These are phyloP conservation scores for Ganoderma multipileum DNA, from an alignment of 1,284 basidiomycete species.

Conservation along the genomic window DNA sequence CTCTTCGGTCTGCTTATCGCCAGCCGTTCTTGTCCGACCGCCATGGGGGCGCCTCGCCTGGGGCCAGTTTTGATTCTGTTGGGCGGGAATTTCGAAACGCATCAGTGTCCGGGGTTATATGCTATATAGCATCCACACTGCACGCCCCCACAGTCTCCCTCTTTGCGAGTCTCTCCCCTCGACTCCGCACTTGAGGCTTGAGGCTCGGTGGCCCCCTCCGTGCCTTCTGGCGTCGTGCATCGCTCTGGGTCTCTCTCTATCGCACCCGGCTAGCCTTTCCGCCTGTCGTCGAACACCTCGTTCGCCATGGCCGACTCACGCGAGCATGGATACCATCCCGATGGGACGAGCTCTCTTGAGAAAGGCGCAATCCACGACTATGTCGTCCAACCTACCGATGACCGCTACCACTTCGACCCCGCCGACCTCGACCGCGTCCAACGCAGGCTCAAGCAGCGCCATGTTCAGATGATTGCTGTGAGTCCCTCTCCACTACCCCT, in stretches of 20 bases:
- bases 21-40: not conserved
- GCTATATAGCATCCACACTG: not conserved
- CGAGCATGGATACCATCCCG: constrained; percentile 30
- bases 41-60: not conserved
- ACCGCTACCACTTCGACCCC: constrained; percentile 51
- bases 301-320: constrained; percentile 22
- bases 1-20: not conserved
- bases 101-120: constrained; percentile 15
- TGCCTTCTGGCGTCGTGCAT: constrained; percentile 14
- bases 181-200: constrained; percentile 20
- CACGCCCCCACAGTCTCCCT: constrained; percentile 10
- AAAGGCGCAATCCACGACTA: constrained; percentile 41
- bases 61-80: not conserved
- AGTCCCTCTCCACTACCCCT: constrained; percentile 15
- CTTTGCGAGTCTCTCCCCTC: constrained; percentile 14
- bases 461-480: constrained; percentile 70
- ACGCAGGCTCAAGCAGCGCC: constrained; percentile 69
- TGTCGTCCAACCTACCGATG: constrained; percentile 36
- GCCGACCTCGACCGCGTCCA: constrained; percentile 68
- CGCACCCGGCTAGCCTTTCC: not conserved
- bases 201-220: constrained; percentile 21
- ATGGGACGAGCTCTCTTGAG: constrained; percentile 36
- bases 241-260: not conserved
- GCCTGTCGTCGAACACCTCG: not conserved
- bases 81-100: constrained; percentile 3